Evolutionary conservation across 805 yeast species (phyloP), one percentile per base, ranked within the genome.

Genomic region (Metschnikowia shivogae): DNA sequence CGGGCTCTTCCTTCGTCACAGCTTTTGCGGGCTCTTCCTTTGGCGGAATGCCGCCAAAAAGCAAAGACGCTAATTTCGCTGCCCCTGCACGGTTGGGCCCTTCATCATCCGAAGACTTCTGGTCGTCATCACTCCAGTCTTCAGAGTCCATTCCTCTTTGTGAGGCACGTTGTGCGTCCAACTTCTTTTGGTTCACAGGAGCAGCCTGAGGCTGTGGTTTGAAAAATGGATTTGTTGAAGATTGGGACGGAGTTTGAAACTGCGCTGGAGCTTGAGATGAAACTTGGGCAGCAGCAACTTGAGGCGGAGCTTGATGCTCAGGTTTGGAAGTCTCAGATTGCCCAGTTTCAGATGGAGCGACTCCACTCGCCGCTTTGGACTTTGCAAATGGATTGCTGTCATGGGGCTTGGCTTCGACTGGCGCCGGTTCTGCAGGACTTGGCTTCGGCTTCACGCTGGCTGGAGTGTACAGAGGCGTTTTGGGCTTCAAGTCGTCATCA

Each of bases 131-230:
- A 48, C 80, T 80, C 67, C 76, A 76, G 45, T 67, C 81, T 33
- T 65, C 70, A 24, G 59, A 64, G 7, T 66, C 65, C 34, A 67
- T 56, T 4, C 83, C 83, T 62, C 90, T 73, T 60, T 86, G 92
- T 6, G 86, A 78, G 24, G 77, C 80, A 63, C 93, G 73, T 62
- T 85, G 90, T 2, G 82, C 84, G 45, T 81, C 84, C 26, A 85
- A 78, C 48, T 80, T 78, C 49, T 72, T 72, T 0, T 77, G 67
- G 57, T 83, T 87, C 52, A 81, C 65, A 2, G 55, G 56, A 4
- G 63, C 54, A 8, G 57, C 66, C 6, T 52, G 46, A 6, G 39
- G 42, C 4, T 48, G 46, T 6, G 80, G 77, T 55, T 78, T 80
- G 61, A 83, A 83, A 58, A 83, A 83, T 42, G 88, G 86, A 49